Evolutionary conservation across 345 rosid genomes (phyloP).

Genomic region (Barbarea vulgaris): DNA sequence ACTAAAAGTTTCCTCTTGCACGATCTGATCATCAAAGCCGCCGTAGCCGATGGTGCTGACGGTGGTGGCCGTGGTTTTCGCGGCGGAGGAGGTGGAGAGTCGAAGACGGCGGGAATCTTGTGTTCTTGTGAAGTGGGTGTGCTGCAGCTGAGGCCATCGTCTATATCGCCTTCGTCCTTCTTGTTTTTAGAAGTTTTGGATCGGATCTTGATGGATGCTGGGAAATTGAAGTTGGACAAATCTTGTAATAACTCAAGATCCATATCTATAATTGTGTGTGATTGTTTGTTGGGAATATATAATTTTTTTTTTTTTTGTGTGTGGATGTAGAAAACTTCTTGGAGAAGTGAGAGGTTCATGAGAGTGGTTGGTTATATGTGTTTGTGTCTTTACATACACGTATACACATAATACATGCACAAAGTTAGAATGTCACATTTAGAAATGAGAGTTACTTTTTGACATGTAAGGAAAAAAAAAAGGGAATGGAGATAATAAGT

Average conservation of each 20-base stretch:
- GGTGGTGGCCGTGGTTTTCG: constrained; percentile 34
- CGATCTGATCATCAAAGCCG: constrained; percentile 39
- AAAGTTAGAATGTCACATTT: constrained; percentile 28
- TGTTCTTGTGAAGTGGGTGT: constrained; percentile 44
- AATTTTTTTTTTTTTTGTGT: neutral
- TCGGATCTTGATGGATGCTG: constrained; percentile 35
- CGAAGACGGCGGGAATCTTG: constrained; percentile 34
- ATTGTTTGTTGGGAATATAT: neutral
- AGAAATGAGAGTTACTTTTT: constrained; percentile 26
- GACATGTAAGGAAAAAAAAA: neutral
- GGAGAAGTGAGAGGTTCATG: constrained; percentile 44
- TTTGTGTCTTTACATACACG: constrained; percentile 37
- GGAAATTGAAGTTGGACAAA: constrained; percentile 27
- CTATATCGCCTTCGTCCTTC: neutral
- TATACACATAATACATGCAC: neutral
- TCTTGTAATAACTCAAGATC: constrained; percentile 38
- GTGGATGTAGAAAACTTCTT: constrained; percentile 39
- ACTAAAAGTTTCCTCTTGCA: constrained; percentile 42
- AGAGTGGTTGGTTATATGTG: constrained; percentile 36
- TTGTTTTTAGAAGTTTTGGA: constrained; percentile 8
- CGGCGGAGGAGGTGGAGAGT: constrained; percentile 43
- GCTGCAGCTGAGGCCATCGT: constrained; percentile 16
- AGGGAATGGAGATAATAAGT: constrained; percentile 14
- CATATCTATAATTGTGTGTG: constrained; percentile 28
- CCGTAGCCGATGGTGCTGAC: constrained; percentile 34